A percentile compares a stretch with the other conserved stretches of the same genome.
Conservation (phyloP, 2,329 filamentous ascomycete species). For the Alternaria solani region DNA sequence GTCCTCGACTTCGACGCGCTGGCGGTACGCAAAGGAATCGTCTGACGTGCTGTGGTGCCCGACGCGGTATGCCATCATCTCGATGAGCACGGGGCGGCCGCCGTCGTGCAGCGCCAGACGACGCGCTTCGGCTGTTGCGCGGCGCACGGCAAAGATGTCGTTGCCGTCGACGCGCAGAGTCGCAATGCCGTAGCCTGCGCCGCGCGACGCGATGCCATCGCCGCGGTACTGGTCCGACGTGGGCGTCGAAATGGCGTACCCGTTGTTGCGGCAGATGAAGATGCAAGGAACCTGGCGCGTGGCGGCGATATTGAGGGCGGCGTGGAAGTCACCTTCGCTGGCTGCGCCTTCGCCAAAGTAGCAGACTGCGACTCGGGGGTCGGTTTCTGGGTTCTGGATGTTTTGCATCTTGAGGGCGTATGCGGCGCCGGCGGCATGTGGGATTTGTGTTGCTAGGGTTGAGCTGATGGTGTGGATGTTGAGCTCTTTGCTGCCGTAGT, state of each 20-base stretch:
- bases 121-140: constrained; percentile 79
- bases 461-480: constrained; percentile 92
- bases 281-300: constrained; percentile 86
- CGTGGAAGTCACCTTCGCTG: constrained; percentile 91
- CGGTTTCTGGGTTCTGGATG: constrained; percentile 69
- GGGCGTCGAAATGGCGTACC: constrained; percentile 88
- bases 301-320: constrained; percentile 88
- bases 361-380: constrained; percentile 74
- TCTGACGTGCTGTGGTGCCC: constrained; percentile 97
- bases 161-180: constrained; percentile 94
- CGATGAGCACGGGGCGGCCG: constrained; percentile 84
- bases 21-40: constrained; percentile 95
- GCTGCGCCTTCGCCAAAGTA: constrained; percentile 94
- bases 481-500: constrained; percentile 85
- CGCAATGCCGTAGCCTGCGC: constrained; percentile 91
- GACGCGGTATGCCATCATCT: constrained; percentile 98
- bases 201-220: constrained; percentile 87
- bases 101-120: constrained; percentile 79
- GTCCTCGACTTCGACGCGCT: constrained; percentile 90
- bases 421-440: constrained; percentile 85
- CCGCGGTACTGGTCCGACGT: constrained; percentile 91
- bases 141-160: constrained; percentile 87
- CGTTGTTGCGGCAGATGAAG: constrained; percentile 93
- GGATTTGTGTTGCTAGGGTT: constrained; percentile 86
- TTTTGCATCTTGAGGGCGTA: constrained; percentile 87